phyloP scores from a whole-genome alignment of 345 rosid genomes.

The Aethionema arabicum region DNA sequence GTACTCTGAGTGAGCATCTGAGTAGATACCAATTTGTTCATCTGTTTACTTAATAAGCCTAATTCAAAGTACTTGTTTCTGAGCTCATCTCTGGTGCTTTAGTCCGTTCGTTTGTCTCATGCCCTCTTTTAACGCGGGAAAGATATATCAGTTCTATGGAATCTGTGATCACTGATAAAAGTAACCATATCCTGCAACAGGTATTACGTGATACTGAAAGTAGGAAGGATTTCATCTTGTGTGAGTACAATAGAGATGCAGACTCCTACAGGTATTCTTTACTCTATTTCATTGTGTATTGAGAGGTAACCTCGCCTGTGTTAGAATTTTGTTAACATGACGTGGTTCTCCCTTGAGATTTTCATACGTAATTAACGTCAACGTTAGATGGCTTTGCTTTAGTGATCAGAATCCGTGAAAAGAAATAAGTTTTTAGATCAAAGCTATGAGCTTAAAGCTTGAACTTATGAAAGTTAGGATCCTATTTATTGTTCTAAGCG shows the following conservation, averaged over 20 bases:
- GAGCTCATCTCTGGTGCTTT: background rate
- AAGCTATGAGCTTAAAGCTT: background rate
- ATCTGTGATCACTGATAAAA: background rate
- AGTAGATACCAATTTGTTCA: background rate
- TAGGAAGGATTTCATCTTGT: conserved; percentile 83
- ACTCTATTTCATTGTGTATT: background rate
- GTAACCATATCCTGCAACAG: conserved; percentile 39
- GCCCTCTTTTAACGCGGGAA: background rate
- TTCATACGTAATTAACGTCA: background rate
- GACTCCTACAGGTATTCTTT: conserved; percentile 80
- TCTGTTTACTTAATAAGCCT: background rate
- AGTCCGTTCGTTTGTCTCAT: conserved; percentile 5
- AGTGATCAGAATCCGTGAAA: background rate
- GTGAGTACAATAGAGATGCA: conserved; percentile 97
- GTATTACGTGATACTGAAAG: conserved; percentile 61
- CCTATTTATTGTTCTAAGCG: background rate
- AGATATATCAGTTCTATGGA: conserved; percentile 5
- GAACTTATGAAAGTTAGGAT: background rate
- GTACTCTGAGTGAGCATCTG: conserved; percentile 4
- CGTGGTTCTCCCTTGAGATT: background rate
- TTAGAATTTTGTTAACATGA: background rate
- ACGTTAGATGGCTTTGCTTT: conserved; percentile 12
- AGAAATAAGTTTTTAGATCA: background rate
- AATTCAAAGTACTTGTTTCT: background rate
- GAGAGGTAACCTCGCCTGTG: background rate